These are phyloP conservation scores for Hypoxylon lenormandii DNA, from an alignment of 495 filamentous ascomycete genomes.

Conservation along the genomic window DNA sequence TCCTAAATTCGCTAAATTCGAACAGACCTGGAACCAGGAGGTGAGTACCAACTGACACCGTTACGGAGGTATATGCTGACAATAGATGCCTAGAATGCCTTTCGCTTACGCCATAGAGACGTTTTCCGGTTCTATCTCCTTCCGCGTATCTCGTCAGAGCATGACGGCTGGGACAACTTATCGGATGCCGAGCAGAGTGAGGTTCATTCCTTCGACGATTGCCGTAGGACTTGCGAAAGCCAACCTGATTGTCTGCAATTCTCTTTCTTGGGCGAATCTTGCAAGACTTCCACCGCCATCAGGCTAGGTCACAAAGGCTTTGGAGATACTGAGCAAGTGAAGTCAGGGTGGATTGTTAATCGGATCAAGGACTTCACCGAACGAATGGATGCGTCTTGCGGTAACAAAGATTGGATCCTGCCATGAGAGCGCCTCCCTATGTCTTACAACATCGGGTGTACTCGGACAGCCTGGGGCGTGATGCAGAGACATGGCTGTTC, in stretches of 20 bases:
- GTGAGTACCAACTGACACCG: constrained; percentile 34
- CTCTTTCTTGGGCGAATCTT: constrained; percentile 51
- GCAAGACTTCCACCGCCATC: constrained; percentile 51
- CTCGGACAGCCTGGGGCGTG: neutral
- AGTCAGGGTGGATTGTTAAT: constrained; percentile 48
- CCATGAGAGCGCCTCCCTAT: constrained; percentile 20
- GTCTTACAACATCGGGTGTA: neutral
- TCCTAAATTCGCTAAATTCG: constrained; percentile 59
- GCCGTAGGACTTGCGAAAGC: constrained; percentile 54
- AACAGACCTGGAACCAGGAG: constrained; percentile 59
- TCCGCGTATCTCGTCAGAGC: constrained; percentile 43
- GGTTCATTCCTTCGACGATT: constrained; percentile 49
- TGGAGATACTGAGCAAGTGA: constrained; percentile 25
- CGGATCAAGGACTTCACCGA: constrained; percentile 39
- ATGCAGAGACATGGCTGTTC: neutral
- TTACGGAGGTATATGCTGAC: constrained; percentile 14
- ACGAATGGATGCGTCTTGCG: constrained; percentile 42
- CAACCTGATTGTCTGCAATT: constrained; percentile 60
- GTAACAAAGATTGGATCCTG: constrained; percentile 39
- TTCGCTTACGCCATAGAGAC: constrained; percentile 50
- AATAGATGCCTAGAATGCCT: constrained; percentile 37
- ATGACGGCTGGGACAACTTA: constrained; percentile 59
- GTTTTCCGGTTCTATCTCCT: constrained; percentile 56
- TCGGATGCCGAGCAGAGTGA: constrained; percentile 49
- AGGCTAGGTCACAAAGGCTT: constrained; percentile 36